Conservation (phyloP, 345 rosid genomes). For the Eucalyptus erythrocorys region DNA sequence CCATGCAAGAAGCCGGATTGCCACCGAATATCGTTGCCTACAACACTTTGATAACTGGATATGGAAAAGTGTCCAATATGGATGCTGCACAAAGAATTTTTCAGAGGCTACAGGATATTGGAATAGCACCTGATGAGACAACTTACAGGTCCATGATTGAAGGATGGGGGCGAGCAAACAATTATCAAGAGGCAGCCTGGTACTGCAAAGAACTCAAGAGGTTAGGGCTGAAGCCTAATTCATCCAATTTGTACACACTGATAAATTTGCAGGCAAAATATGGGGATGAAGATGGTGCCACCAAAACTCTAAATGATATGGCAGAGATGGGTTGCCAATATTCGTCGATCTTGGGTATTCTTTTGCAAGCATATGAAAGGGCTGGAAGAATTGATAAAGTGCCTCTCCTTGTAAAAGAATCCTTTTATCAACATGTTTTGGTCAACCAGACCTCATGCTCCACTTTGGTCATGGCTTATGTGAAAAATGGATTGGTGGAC, state of each 20-base stretch:
- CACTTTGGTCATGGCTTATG: constrained; percentile 71
- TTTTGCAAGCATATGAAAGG: constrained; percentile 67
- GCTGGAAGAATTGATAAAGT: constrained; percentile 48
- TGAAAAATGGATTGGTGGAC: constrained; percentile 55
- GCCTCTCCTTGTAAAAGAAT: constrained; percentile 50
- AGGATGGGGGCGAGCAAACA: constrained; percentile 82
- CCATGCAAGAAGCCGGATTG: constrained; percentile 50
- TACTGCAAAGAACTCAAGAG: constrained; percentile 51
- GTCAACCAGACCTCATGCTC: constrained; percentile 74
- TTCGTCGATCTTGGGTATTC: constrained; percentile 54
- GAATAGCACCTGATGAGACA: constrained; percentile 71
- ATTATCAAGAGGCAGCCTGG: constrained; percentile 33
- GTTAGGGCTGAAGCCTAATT: constrained; percentile 62
- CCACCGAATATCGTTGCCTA: constrained; percentile 54
- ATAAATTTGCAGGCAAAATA: constrained; percentile 64
- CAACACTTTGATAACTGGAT: constrained; percentile 74
- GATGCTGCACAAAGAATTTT: constrained; percentile 53
- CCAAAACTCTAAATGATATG: constrained; percentile 61
- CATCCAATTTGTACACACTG: constrained; percentile 73
- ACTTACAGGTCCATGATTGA: constrained; percentile 86
- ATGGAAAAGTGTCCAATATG: constrained; percentile 68
- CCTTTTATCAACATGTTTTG: constrained; percentile 51
- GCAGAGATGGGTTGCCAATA: constrained; percentile 51
- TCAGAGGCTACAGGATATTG: constrained; percentile 22
- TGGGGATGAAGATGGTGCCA: constrained; percentile 59